Percentiles rank a stretch among this genome's conserved stretches.
Evolutionary conservation across 2,329 filamentous ascomycete genomes (phyloP).

Genomic region (Trichoderma brevicompactum): DNA sequence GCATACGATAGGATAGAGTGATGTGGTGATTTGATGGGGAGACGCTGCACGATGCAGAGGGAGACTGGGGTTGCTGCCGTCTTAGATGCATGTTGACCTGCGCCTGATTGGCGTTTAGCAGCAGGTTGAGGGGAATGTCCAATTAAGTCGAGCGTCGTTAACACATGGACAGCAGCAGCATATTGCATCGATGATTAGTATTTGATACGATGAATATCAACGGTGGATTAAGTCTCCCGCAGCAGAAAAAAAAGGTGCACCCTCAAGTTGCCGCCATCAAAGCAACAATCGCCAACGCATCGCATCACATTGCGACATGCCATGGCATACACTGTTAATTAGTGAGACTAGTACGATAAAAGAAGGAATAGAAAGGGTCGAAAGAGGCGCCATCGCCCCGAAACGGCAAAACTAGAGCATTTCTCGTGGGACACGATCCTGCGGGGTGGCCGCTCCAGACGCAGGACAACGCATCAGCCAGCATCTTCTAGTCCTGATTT

Average conservation of each 20-base stretch:
- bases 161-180: neutral
- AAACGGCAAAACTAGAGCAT: neutral
- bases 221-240: neutral
- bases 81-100: neutral
- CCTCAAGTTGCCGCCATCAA: too few relatives aligned
- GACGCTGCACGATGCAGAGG: slow-evolving; percentile 3
- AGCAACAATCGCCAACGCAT: slow-evolving; percentile 1
- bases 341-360: neutral
- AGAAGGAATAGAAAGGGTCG: neutral
- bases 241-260: too few relatives aligned
- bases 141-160: neutral
- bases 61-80: neutral
- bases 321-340: neutral
- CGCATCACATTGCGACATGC: slow-evolving; percentile 1
- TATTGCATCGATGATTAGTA: neutral
- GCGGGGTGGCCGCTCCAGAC: slow-evolving; percentile 24
- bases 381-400: neutral
- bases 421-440: slow-evolving; percentile 1
- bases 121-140: neutral
- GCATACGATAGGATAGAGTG: slow-evolving; percentile 1
- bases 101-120: neutral
- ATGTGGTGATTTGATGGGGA: slow-evolving; percentile 7
- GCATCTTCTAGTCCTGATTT: slow-evolving; percentile 17
- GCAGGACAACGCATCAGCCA: slow-evolving; percentile 33
- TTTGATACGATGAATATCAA: neutral